Percentiles rank a stretch among this genome's conserved stretches.
phyloP scores from a whole-genome alignment of 108 stramenopile species.

The Epipyxis sp. region DNA sequence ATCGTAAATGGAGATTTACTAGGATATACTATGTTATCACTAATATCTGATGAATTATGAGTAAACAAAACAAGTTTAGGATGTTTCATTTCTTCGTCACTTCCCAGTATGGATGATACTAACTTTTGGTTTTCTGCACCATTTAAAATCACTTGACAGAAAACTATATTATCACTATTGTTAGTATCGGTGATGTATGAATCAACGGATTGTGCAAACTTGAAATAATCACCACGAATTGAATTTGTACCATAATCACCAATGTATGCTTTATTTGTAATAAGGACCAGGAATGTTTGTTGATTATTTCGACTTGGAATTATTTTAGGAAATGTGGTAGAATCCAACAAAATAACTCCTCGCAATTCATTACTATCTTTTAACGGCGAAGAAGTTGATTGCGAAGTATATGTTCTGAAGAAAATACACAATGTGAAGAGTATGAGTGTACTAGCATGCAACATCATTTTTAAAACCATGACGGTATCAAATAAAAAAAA shows the following conservation, averaged over 20 bases:
- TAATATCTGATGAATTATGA: neutral
- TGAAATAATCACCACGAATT: neutral
- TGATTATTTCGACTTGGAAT: neutral
- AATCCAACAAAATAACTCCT: neutral
- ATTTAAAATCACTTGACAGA: neutral
- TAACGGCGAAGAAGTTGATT: neutral
- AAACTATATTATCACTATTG: neutral
- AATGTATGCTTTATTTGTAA: neutral
- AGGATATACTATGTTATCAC: neutral
- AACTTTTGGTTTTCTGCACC: neutral
- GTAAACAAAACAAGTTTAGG: neutral
- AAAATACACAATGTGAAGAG: no score
- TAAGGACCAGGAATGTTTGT: neutral
- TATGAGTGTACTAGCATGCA: no score
- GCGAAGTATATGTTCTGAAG: neutral
- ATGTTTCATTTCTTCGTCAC: neutral
- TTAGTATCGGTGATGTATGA: neutral
- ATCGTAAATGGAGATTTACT: neutral
- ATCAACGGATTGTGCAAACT: neutral
- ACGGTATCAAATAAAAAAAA: no score
- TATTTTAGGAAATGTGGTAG: neutral
- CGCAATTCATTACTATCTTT: neutral
- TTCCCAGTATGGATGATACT: neutral
- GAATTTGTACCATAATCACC: neutral
- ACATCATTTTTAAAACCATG: no score